Evolutionary conservation across 345 rosid species (phyloP).

Genomic region (Erucastrum elatum): DNA sequence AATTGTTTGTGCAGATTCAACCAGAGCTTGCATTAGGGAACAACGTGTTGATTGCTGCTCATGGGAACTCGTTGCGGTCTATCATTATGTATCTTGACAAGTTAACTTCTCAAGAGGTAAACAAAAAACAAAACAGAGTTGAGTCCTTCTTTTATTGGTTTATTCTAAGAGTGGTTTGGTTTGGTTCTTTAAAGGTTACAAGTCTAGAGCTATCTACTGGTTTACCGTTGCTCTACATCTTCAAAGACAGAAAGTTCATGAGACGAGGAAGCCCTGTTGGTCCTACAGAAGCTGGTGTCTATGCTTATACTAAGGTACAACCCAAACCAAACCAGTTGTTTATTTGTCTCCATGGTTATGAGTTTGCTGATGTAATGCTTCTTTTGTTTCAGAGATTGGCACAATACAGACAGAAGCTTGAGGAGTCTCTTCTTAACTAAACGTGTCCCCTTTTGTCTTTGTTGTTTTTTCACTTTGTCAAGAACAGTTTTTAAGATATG

Average conservation of each 20-base stretch:
- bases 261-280: constrained; percentile 88
- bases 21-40: constrained; percentile 85
- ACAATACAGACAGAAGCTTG: constrained; percentile 88
- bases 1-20: constrained; percentile 50
- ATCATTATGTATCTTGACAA: constrained; percentile 97
- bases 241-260: constrained; percentile 82
- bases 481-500: constrained; percentile 24
- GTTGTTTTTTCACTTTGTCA: not conserved
- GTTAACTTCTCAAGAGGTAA: constrained; percentile 85
- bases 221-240: constrained; percentile 91
- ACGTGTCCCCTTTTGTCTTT: not conserved
- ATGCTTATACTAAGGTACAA: constrained; percentile 87
- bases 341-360: not conserved
- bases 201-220: constrained; percentile 92
- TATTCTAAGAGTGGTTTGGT: not conserved
- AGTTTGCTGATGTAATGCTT: constrained; percentile 4
- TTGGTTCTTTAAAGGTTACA: constrained; percentile 46
- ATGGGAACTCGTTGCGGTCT: constrained; percentile 92
- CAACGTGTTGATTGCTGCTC: constrained; percentile 93
- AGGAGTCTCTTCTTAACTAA: constrained; percentile 51
- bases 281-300: constrained; percentile 93
- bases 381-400: constrained; percentile 63
- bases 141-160: not conserved
- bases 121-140: not conserved
- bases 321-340: not conserved